Base-by-base conservation (phyloP, 176 grass and related monocot genomes). In the Avena insularis region DNA sequence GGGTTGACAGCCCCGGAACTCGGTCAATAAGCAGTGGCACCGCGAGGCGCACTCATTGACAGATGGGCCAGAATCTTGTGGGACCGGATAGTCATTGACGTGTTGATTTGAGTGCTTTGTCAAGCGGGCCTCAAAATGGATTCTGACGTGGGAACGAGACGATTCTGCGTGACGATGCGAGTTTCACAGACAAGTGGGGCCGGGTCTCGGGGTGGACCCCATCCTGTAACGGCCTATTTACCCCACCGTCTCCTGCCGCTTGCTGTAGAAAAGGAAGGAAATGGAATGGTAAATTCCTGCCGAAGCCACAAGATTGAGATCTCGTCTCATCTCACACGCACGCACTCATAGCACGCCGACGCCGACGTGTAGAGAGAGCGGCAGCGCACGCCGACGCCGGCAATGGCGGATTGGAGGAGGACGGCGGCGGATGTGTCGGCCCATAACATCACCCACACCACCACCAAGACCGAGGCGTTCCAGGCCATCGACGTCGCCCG, bases 71-170 rank as follows among this genome's bases (percentile, higher is more conserved):
- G 2, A 0, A 0, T 2, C 1, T 25, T 2, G n/a, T 75, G 14
- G 73, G 25, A 3, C 73, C 46, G 4, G 7, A 0, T 0, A 1
- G n/a, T 9, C 71, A 47, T 38, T 0, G 10, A 9, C 0, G 9
- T 3, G 25, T 5, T 0, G 12, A 12, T 11, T 2, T 1, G 1
- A 2, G 12, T 27, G 13, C 20, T 10, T 48, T 9, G 40, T 20
- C 12, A 12, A 11, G 5, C 36, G 0, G 16, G 11, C n/a, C 20
- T 19, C 2, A 11, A 12, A 19, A 25, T 13, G 11, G 43, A 73
- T 48, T 48, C 48, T 15, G 72, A 75, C 21, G 46, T 23, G 46
- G 71, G 6, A 27, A 12, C 45, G n/a, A 75, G 46, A 50, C 8
- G 23, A 16, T 75, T 75, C 47, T 53, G n/a, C 47, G 48, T 29